Percentiles rank a stretch among this genome's conserved stretches.
These are phyloP conservation scores for Xylariaceae sp. DNA, from an alignment of 2,329 filamentous ascomycete species.

Conservation along the genomic window DNA sequence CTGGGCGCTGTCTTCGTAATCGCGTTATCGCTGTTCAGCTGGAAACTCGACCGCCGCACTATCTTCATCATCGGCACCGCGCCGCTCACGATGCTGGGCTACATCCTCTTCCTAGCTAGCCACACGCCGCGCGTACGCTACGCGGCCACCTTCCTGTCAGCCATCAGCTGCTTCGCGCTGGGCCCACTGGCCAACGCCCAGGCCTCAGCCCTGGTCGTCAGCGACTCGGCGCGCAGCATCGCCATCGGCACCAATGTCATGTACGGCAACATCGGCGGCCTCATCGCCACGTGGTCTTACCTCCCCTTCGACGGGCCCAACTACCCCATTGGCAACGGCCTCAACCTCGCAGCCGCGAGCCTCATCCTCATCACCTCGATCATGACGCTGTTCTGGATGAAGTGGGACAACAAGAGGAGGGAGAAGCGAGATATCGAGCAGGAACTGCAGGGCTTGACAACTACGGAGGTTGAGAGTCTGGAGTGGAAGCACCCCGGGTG, in stretches of 20 bases:
- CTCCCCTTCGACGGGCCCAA: slow-evolving; percentile 67
- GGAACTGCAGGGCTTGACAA: slow-evolving; percentile 57
- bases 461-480: slow-evolving; percentile 58
- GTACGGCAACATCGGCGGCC: slow-evolving; percentile 74
- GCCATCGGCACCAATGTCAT: slow-evolving; percentile 73
- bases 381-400: slow-evolving; percentile 63
- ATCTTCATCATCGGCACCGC: slow-evolving; percentile 65
- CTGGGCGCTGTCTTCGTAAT: slow-evolving; percentile 72
- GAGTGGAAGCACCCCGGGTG: slow-evolving; percentile 68
- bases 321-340: slow-evolving; percentile 73
- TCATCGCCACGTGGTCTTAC: slow-evolving; percentile 71
- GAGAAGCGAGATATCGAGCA: slow-evolving; percentile 55
- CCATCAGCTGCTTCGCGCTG: slow-evolving; percentile 66
- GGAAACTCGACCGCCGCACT: slow-evolving; percentile 63
- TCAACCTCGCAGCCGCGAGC: slow-evolving; percentile 66
- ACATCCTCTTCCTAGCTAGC: slow-evolving; percentile 72
- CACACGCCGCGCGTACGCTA: slow-evolving; percentile 62
- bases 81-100: slow-evolving; percentile 71
- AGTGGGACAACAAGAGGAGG: slow-evolving; percentile 62
- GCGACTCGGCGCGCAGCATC: slow-evolving; percentile 70
- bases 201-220: slow-evolving; percentile 72
- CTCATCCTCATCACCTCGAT: slow-evolving; percentile 57
- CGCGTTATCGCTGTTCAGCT: slow-evolving; percentile 65
- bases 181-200: slow-evolving; percentile 72
- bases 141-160: slow-evolving; percentile 73